These are phyloP conservation scores for Stellera chamaejasme DNA, from an alignment of 345 rosid species.

Conservation along the genomic window DNA sequence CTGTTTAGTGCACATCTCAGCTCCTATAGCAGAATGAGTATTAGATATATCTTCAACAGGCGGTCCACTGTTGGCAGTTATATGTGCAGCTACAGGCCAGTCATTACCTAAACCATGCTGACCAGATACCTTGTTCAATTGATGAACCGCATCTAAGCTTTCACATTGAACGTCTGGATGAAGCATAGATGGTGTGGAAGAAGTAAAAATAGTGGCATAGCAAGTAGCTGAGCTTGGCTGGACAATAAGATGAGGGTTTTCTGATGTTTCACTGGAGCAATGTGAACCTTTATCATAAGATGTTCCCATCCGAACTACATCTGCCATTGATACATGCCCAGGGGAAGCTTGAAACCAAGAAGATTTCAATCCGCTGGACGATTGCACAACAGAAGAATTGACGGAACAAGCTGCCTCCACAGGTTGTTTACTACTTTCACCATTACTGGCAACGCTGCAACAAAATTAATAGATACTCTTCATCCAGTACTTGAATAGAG, in stretches of 20 bases:
- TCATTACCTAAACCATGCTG: slow-evolving; percentile 17
- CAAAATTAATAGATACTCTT: background rate
- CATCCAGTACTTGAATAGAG: too few relatives aligned
- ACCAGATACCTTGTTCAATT: slow-evolving; percentile 8
- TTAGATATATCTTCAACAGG: slow-evolving; percentile 7
- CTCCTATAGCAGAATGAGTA: background rate
- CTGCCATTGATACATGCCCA: slow-evolving; percentile 35
- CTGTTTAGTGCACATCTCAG: slow-evolving; percentile 9
- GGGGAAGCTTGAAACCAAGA: slow-evolving; percentile 17
- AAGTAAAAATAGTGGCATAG: slow-evolving; percentile 10
- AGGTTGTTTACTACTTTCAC: slow-evolving; percentile 25
- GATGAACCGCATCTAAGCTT: slow-evolving; percentile 9
- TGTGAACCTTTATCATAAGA: slow-evolving; percentile 15
- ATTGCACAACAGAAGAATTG: slow-evolving; percentile 17
- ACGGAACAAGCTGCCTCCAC: slow-evolving; percentile 15
- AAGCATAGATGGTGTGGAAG: slow-evolving; percentile 6
- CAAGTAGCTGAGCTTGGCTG: slow-evolving; percentile 7
- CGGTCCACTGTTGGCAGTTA: slow-evolving; percentile 14
- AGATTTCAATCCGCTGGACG: slow-evolving; percentile 16
- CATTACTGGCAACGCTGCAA: slow-evolving; percentile 25
- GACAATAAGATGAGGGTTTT: slow-evolving; percentile 12
- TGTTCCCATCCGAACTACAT: slow-evolving; percentile 29
- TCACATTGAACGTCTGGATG: slow-evolving; percentile 11
- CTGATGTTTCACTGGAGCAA: slow-evolving; percentile 15
- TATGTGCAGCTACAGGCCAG: slow-evolving; percentile 19